Base-by-base conservation (phyloP, 1,139 yeast species). In the Kurtzmaniella natalensis region DNA sequence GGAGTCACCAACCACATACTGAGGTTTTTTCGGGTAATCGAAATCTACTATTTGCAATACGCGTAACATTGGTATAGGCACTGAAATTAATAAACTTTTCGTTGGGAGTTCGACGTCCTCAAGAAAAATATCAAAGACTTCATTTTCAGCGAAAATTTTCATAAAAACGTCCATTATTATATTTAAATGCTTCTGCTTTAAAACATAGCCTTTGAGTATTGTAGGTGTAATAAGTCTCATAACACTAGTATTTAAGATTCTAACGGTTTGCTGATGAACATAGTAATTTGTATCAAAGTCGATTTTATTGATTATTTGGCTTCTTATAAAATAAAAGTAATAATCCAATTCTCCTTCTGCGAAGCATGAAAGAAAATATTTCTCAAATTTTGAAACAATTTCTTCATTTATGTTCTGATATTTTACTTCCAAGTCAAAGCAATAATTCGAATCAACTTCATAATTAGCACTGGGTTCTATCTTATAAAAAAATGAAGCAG, bases 1-100 rank as follows among this genome's bases (percentile, higher is more conserved):
- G 0, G 85, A 78, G 33, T 76, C 80, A 2, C 94, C 94, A 2
- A 84, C 79, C 7, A 70, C 53, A 42, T 69, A 79, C 33, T 69
- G 73, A 3, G 59, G 40, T 18, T 57, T 53, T 30, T 54, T 56
- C 2, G 63, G 61, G 37, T 62, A 68, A 1, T 61, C 49, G 37
- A 72, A 64, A 41, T 72, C 75, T 8, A 73, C 68, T 3, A 65
- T 53, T 37, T 77, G 82, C 16, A 78, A 59, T 25, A 69, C 61
- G 39, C 73, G 68, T 17, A 76, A 61, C 3, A 59, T 47, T 0
- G 85, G 84, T 15, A 78, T 57, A 0, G 75, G 67, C 2, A 78
- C 84, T 7, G 66, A 51, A 31, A 79, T 77, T 18, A 44, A 42
- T 9, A 77, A 52, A 18, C 30, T 40, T 8, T 44, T 36, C n/a